Percentiles rank a stretch among this genome's conserved stretches.
Conservation (phyloP, 306 rosid species). For the Quillaja saponaria region DNA sequence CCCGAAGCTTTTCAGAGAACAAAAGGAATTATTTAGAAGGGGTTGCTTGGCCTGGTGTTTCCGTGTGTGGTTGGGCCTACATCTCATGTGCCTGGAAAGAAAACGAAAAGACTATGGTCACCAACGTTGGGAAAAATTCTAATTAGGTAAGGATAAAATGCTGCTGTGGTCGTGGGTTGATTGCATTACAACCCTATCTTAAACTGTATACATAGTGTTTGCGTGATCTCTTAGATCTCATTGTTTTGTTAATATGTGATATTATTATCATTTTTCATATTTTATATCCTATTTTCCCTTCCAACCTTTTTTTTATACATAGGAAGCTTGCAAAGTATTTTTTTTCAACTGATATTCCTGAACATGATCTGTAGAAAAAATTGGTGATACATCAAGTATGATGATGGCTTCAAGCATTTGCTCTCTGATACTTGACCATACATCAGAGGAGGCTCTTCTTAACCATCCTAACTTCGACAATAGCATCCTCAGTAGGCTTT, state of each 20-base stretch:
- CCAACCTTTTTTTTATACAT: too few species aligned
- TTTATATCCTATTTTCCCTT: too few species aligned
- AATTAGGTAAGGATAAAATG: conserved; percentile 1
- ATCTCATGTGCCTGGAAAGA: background rate
- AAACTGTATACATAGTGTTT: conserved; percentile 3
- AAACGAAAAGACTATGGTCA: conserved; percentile 2
- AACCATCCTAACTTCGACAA: conserved; percentile 49
- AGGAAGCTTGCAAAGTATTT: conserved; percentile 2
- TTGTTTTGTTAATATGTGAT: background rate
- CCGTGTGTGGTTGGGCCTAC: background rate
- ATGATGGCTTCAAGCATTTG: conserved; percentile 89
- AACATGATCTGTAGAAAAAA: conserved; percentile 50
- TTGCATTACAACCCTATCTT: conserved; percentile 4
- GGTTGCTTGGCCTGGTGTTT: background rate
- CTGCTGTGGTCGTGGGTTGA: conserved; percentile 6
- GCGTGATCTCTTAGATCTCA: background rate
- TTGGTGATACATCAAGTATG: conserved; percentile 52
- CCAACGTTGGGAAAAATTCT: background rate
- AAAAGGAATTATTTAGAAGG: too few species aligned
- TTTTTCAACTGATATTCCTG: conserved; percentile 30
- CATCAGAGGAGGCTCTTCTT: conserved; percentile 76
- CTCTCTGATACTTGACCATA: conserved; percentile 64
- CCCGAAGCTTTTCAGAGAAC: too few species aligned
- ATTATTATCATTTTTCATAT: too few species aligned
- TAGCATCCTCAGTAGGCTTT: conserved; percentile 50